Evolutionary conservation across 1,139 yeast species (phyloP), one percentile per base, ranked within the genome.

Genomic region (Pneumocystis sp.): DNA sequence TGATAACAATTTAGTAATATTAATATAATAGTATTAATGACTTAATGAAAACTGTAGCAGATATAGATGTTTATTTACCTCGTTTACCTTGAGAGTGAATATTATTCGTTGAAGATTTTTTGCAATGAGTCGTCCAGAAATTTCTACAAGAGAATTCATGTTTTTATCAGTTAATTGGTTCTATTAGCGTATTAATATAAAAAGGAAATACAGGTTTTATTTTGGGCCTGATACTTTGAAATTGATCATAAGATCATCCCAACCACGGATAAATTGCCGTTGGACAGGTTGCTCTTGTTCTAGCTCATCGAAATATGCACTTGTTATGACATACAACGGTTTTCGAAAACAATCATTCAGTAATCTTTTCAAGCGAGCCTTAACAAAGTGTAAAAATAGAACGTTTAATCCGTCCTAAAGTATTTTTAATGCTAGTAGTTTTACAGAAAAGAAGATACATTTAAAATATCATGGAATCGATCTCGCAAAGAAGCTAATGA

Each of bases 401-500:
- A 64, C 61, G 37, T 61, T 62, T 39, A 64, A 57, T 62, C 69
- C 34, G 19, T 64, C 39, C 67, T 63, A 25, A 29, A 63, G 10
- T 19, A 50, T 61, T 21, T 34, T 40, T 42, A 67, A 65, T 34
- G 21, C 17, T 12, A 65, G 50, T 67, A 44, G 60, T 5, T 31
- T 3, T 59, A 10, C 37, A 56, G n/a, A 39, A 59, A 15, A 61
- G 60, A 12, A 63, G 12, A 19, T 64, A 25, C 31, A 45, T 61
- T 61, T 64, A 65, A 37, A 66, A 64, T 17, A 66, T 21, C 50
- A 42, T 34, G 31, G 65, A 69, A n/a, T 21, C 31, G 8, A 66
- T 15, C 44, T 59, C 63, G 44, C 66, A 67, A 67, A n/a, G 67
- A 66, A 19, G 61, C 37, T 19, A 39, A 35, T 7, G 67, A 56